Base-by-base conservation (phyloP, 805 yeast genomes). In the Myxozyma nipponensis region DNA sequence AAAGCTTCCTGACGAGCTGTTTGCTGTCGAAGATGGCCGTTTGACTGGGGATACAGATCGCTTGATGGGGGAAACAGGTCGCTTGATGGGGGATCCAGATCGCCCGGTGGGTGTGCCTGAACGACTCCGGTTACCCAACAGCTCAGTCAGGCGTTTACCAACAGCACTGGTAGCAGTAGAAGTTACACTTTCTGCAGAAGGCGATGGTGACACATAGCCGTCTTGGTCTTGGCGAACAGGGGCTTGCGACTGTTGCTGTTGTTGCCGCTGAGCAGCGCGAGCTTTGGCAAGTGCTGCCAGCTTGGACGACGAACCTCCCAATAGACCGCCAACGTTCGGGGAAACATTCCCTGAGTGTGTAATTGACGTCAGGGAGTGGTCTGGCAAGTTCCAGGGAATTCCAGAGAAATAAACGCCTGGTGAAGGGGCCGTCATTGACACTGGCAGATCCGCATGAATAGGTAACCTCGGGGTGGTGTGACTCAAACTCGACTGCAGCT, bases 241-340 rank as follows among this genome's bases (percentile, higher is more conserved):
- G n/a, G n/a, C n/a, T 23, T 26, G 25, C 41, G 17, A 15, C n/a
- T 39, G 42, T 32, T 39, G 17, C 23, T 44, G 51, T 45, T 44
- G 52, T 15, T 32, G 49, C 42, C 57, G 42, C 38, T 49, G 42
- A 10, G 54, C 53, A 10, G 64, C 60, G 50, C 75, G 68, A 39
- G 71, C 67, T 56, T 70, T 72, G n/a, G 81, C 81, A 58, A 78
- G 65, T 28, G 69, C 69, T 36, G 78, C 74, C 42, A 77, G 62
- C 57, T 76, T 77, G 3, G 81, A 74, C 15, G 57, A 54, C n/a
- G 56, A 56, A 22, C 58, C 58, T 3, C 52, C 36, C 15, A 54
- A 28, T n/a, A n/a, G n/a, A n/a, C n/a, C n/a, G 21, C 58, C 52
- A 35, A 34, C 23, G 22, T 21, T 46, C n/a, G 48, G 48, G 15